These are phyloP conservation scores for Erodium texanum DNA, from an alignment of 441 rosid species.

Conservation along the genomic window DNA sequence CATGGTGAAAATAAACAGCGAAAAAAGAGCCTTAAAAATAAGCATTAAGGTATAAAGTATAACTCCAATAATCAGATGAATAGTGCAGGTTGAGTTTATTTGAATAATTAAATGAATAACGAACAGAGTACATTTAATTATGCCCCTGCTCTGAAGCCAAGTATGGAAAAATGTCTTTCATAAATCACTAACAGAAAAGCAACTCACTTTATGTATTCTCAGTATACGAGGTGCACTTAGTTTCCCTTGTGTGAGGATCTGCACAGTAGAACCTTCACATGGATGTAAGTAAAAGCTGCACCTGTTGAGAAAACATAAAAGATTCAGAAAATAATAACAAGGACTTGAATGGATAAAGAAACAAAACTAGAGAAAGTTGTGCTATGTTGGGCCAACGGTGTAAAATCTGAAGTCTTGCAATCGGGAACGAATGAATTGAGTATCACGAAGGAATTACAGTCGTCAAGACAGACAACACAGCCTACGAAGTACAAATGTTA, in stretches of 20 bases:
- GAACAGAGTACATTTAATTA: no score
- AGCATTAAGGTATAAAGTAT: background rate
- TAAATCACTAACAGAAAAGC: background rate
- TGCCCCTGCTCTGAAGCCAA: background rate
- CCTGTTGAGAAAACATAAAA: slow-evolving; percentile 38
- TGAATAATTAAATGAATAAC: background rate
- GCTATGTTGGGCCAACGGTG: background rate
- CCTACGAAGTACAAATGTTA: background rate
- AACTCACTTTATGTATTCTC: slow-evolving; percentile 86
- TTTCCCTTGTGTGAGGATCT: slow-evolving; percentile 89
- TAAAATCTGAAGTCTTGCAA: slow-evolving; percentile 1
- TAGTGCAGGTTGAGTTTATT: background rate
- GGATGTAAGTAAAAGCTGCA: slow-evolving; percentile 97
- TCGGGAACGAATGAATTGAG: background rate
- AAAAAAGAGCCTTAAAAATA: background rate
- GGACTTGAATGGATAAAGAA: background rate
- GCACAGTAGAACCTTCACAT: slow-evolving; percentile 76
- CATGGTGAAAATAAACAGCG: background rate
- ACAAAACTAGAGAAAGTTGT: slow-evolving; percentile 6
- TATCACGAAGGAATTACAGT: background rate
- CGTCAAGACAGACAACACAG: background rate
- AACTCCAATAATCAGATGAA: no score
- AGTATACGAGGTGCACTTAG: slow-evolving; percentile 96
- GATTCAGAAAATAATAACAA: background rate
- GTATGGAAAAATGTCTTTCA: background rate